Evolutionary conservation across 192 early-diverging fungal genomes (phyloP).

Genomic region (Kappamyces sp.): DNA sequence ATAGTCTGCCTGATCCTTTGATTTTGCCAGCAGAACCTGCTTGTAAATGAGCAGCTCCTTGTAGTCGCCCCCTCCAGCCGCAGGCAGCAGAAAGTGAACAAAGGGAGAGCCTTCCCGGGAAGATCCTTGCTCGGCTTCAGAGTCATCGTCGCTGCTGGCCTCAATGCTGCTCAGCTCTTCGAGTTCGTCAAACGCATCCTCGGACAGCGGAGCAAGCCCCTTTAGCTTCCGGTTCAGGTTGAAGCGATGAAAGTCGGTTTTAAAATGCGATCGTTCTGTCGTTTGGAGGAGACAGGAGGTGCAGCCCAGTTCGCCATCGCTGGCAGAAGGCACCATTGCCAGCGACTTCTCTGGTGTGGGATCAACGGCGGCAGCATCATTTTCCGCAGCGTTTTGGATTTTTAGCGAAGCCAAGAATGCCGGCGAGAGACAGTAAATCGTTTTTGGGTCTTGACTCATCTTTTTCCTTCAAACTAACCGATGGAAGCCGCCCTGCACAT

Average conservation of each 20-base stretch:
- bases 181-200: constrained; percentile 38
- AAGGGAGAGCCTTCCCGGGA: constrained; percentile 24
- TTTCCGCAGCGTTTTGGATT: no score
- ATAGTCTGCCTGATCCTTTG: neutral
- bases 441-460: no score
- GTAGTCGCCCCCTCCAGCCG: neutral
- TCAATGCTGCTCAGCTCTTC: constrained; percentile 36
- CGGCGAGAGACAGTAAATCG: no score
- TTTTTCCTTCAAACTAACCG: neutral
- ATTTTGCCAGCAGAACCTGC: constrained; percentile 21
- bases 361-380: no score
- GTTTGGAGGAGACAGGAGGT: neutral
- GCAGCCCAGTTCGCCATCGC: no score
- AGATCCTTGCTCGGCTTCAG: constrained; percentile 10
- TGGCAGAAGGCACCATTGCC: no score
- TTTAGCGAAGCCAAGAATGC: no score
- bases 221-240: constrained; percentile 79
- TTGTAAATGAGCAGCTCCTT: constrained; percentile 33
- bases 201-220: constrained; percentile 21
- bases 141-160: neutral
- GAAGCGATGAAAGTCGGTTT: constrained; percentile 92
- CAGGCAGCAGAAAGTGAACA: constrained; percentile 17
- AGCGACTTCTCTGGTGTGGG: no score
- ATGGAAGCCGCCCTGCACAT: constrained; percentile 34
- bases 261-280: constrained; percentile 63